A percentile compares a stretch with the other conserved stretches of the same genome.
These are phyloP conservation scores for Amauroascus verrucosus DNA, from an alignment of 2,329 filamentous ascomycete species.

Conservation along the genomic window DNA sequence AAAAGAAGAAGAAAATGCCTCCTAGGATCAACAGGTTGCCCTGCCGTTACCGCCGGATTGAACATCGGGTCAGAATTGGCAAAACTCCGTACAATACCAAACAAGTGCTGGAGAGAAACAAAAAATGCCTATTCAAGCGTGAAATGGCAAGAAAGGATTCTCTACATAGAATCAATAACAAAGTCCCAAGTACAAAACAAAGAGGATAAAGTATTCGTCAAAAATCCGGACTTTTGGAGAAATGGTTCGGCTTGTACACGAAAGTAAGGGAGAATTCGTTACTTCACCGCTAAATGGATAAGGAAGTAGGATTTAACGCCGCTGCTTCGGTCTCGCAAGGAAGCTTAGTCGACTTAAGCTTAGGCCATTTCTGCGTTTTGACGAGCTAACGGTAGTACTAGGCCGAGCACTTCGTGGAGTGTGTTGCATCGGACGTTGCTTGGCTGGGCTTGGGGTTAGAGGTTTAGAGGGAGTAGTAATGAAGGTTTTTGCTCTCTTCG, in stretches of 20 bases:
- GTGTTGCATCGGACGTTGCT: slow-evolving; percentile 16
- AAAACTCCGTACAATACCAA: neutral
- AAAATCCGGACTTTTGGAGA: neutral
- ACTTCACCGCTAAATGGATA: neutral
- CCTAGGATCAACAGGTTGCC: neutral
- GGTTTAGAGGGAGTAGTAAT: slow-evolving; percentile 19
- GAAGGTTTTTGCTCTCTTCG: slow-evolving; percentile 28
- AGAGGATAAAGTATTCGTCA: neutral
- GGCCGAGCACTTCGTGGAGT: slow-evolving; percentile 26
- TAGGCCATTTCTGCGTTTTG: slow-evolving; percentile 26
- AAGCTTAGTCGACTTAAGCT: slow-evolving; percentile 41
- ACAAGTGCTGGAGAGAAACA: neutral
- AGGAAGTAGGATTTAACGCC: slow-evolving; percentile 19
- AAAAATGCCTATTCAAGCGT: neutral
- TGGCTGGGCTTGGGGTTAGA: slow-evolving; percentile 28
- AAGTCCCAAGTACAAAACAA: neutral
- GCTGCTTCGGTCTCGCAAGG: slow-evolving; percentile 38
- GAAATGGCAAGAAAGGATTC: neutral
- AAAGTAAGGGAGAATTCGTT: neutral
- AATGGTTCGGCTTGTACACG: neutral
- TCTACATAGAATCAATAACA: too few species aligned
- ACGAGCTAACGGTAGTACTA: slow-evolving; percentile 19
- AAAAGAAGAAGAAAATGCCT: neutral
- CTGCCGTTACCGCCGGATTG: neutral
- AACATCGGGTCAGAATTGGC: neutral